Conservation (phyloP, 148 eudicot genomes). For the Rhododendron henanense region DNA sequence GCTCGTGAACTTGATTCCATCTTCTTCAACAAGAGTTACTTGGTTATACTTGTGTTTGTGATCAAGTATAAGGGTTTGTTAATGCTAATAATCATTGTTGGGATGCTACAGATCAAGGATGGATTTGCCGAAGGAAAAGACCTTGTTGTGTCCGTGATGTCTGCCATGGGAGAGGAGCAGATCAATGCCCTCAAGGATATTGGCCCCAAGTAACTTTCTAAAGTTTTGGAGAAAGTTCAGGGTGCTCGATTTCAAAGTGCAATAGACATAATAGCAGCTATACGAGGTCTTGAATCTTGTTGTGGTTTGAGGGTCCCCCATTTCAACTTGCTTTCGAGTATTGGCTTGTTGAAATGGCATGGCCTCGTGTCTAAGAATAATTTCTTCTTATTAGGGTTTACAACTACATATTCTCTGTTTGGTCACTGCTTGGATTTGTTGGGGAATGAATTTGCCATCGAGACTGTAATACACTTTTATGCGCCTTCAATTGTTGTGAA, state of each 20-base stretch:
- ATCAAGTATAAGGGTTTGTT: neutral
- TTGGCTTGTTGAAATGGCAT: neutral
- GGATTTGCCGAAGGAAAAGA: slow-evolving; percentile 66
- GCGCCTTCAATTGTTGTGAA: neutral
- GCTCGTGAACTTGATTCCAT: neutral
- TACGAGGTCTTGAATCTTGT: neutral
- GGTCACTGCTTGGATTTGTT: slow-evolving; percentile 3
- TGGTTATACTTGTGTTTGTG: neutral
- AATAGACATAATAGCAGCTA: neutral
- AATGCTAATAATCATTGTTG: neutral
- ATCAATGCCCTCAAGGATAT: slow-evolving; percentile 72
- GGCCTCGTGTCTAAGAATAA: neutral
- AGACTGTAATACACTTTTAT: neutral
- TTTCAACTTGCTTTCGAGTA: neutral
- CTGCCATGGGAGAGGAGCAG: slow-evolving; percentile 49
- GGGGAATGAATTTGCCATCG: slow-evolving; percentile 3
- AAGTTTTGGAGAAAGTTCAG: slow-evolving; percentile 14
- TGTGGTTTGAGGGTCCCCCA: neutral
- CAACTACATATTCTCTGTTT: neutral
- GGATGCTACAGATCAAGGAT: slow-evolving; percentile 45
- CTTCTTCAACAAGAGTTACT: neutral
- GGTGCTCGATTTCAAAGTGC: neutral
- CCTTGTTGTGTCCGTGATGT: slow-evolving; percentile 59
- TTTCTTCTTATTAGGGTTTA: neutral
- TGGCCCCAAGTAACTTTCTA: slow-evolving; percentile 35